Base-by-base conservation (phyloP, 768 basidiomycete species). In the Lyophyllum atratum region DNA sequence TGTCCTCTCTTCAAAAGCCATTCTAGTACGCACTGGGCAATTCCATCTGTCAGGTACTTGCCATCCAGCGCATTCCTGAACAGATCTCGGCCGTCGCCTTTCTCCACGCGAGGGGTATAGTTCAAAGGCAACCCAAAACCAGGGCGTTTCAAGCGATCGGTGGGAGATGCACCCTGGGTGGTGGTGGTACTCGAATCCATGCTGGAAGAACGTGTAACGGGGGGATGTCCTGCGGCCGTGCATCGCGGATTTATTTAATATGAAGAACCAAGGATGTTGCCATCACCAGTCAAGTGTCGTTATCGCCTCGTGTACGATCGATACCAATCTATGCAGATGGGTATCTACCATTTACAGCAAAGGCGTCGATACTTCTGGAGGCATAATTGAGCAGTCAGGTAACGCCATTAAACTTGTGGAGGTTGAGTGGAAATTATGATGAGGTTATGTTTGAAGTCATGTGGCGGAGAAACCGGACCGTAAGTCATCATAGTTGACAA, bases 91-190 rank as follows among this genome's bases (percentile, higher is more conserved):
- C 28, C 11, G 34, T 55, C 43, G 34, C 52, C 47, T 9, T 40
- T 19, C 22, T 44, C 21, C 14, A n/a, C 15, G 25, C 43, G 28
- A 26, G 55, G 59, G 15, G 12, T 50, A 48, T 44, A 54, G 51
- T 60, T 39, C 29, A 60, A 52, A n/a, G 51, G 59, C 12, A 56
- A 21, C 11, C 55, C 55, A 42, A 56, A 60, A 25, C 59, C 59
- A 26, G 59, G 59, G 12, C 56, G 47, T 22, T 51, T 34, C n/a
- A 59, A 49, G 6, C 34, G 21, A 12, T 26, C 11, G 26, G 12
- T 21, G 3, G 22, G 15, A 8, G 22, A 45, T 24, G 19, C 11
- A 24, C 12, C 34, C 14, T 37, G 34, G 17, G 34, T 15, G 34
- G 34, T 15, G 34, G 6, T 15, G 34, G 34, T 15, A 15, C 3